Evolutionary conservation across 495 filamentous ascomycete genomes (phyloP), one percentile per base, ranked within the genome.

Genomic region (Penicillium argentinense): DNA sequence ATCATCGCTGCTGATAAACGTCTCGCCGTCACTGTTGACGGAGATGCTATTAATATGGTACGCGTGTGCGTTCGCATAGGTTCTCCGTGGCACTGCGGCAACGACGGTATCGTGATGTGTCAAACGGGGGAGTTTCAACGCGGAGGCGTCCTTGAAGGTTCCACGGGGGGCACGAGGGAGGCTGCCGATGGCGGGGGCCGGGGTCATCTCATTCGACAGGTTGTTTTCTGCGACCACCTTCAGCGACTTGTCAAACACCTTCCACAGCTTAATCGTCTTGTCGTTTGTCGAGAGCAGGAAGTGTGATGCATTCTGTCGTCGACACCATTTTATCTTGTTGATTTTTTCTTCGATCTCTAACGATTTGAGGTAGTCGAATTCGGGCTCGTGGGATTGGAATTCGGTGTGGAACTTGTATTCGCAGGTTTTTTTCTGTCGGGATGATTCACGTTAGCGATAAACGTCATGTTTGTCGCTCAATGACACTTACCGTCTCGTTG

Each of bases 11-110:
- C 89, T 96, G 69, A 98, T 96, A 72, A 97, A 98, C 0, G 93
- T 98, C 73, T 98, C 93, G 24, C 95, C 93, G 70, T 98, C 93
- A 62, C 92, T 97, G 75, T 98, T 98, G 55, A 97, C 93, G 26
- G 93, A 97, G 57, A 98, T 98, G 75, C 93, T 97, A 77, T 98
- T 98, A 79, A 98, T 98, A 67, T 98, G 93, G 63, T 98, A 98
- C 42, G 93, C 93, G 69, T 98, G 93, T 13, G 93, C 93, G 64
- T 98, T 98, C 45, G 93, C 92, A 64, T 97, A 98, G 12, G 91
- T 96, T 70, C 90, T 83, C 52, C 93, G 83, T 14, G 93, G 93
- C 14, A 97, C 93, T 9, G 93, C 93, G 21, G 93, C 95, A 41
- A 98, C 93, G 34, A 98, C 95, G 9, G 95, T 98, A 68, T 98